Percentiles rank a stretch among this genome's conserved stretches.
Evolutionary conservation across 2,329 filamentous ascomycete genomes (phyloP).

Genomic region (Drechmeria coniospora): DNA sequence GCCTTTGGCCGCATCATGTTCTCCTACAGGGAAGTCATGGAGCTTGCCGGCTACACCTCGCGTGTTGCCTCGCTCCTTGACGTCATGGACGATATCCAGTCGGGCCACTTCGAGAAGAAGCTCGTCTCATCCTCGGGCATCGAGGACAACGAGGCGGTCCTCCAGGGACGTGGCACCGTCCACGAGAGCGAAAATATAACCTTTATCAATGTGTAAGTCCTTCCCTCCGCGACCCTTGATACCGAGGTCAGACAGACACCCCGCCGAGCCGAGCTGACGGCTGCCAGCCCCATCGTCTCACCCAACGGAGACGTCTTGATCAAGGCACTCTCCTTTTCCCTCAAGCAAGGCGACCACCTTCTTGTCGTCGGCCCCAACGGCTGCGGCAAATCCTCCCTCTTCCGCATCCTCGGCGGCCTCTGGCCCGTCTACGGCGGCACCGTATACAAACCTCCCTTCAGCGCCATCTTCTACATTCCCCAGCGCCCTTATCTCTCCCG

Average conservation of each 20-base stretch:
- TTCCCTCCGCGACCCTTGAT: neutral
- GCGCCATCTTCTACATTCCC: conserved; percentile 95
- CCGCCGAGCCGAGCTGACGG: conserved; percentile 6
- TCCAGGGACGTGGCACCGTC: conserved; percentile 67
- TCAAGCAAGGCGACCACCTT: conserved; percentile 75
- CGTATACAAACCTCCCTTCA: conserved; percentile 79
- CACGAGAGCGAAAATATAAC: conserved; percentile 72
- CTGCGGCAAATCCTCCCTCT: conserved; percentile 90
- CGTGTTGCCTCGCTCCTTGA: conserved; percentile 79
- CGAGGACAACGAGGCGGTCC: conserved; percentile 66
- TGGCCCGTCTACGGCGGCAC: conserved; percentile 97
- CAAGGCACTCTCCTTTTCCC: conserved; percentile 69
- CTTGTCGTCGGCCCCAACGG: conserved; percentile 94
- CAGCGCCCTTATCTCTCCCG: conserved; percentile 87
- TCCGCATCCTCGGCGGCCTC: conserved; percentile 86
- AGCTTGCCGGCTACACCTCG: conserved; percentile 88
- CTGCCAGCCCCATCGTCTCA: conserved; percentile 65
- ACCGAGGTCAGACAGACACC: no score
- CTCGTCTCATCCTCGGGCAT: conserved; percentile 78
- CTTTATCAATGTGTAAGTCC: conserved; percentile 60
- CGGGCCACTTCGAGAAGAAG: conserved; percentile 89
- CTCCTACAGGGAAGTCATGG: conserved; percentile 93
- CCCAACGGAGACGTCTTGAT: conserved; percentile 92
- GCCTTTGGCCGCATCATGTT: conserved; percentile 95
- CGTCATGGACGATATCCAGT: conserved; percentile 86